phyloP scores from a whole-genome alignment of 306 rosid genomes.

The Mucuna pruriens region DNA sequence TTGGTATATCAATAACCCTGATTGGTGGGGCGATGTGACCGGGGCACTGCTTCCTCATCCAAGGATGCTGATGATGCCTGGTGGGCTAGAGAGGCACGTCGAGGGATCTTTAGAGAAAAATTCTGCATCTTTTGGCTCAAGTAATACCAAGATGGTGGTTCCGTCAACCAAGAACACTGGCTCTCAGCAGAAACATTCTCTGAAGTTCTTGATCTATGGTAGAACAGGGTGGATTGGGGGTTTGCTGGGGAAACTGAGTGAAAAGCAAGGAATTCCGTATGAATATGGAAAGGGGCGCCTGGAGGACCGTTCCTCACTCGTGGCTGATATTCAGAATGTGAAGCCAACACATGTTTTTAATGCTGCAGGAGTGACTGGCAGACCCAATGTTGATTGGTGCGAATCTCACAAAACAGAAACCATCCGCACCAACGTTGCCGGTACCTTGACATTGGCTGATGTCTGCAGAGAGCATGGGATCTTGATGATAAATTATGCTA shows the following conservation, averaged over 20 bases:
- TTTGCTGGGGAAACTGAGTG: constrained; percentile 71
- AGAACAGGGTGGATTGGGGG: constrained; percentile 90
- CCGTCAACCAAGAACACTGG: constrained; percentile 57
- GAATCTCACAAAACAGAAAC: constrained; percentile 84
- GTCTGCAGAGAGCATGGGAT: constrained; percentile 77
- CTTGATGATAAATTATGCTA: constrained; percentile 77
- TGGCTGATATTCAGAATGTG: constrained; percentile 67
- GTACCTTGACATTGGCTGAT: constrained; percentile 83
- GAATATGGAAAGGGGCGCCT: constrained; percentile 87
- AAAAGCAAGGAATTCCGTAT: constrained; percentile 73
- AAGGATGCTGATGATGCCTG: constrained; percentile 89
- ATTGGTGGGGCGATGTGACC: constrained; percentile 91
- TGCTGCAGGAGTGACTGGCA: constrained; percentile 89
- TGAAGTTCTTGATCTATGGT: constrained; percentile 81
- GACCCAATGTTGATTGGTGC: constrained; percentile 91
- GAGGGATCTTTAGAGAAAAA: constrained; percentile 67
- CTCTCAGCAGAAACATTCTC: constrained; percentile 57
- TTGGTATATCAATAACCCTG: constrained; percentile 76
- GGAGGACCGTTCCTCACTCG: constrained; percentile 67
- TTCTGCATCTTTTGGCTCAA: constrained; percentile 46
- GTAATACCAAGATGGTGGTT: constrained; percentile 68
- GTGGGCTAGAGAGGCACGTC: constrained; percentile 67
- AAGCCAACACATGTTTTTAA: constrained; percentile 88
- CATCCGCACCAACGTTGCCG: constrained; percentile 72
- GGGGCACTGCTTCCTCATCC: constrained; percentile 96